These are phyloP conservation scores for Ophiostoma pallidulum DNA, from an alignment of 2,329 filamentous ascomycete genomes.

Conservation along the genomic window DNA sequence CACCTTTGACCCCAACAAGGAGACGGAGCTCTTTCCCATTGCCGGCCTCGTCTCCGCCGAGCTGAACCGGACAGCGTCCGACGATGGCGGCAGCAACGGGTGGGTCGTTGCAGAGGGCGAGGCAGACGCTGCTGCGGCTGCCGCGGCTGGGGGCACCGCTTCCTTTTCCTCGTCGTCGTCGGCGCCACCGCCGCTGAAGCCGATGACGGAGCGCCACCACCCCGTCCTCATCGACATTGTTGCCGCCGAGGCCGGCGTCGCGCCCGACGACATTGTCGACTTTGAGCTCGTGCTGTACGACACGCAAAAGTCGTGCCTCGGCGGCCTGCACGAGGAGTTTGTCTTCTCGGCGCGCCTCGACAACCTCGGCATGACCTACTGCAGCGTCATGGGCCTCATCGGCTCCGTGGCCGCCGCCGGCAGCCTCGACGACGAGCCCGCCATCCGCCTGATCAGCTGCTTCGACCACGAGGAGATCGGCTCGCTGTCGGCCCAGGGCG, in stretches of 20 bases:
- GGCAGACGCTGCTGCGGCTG: too few relatives aligned
- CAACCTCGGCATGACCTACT: slow-evolving; percentile 95
- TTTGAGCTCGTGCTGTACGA: slow-evolving; percentile 98
- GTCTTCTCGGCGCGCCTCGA: slow-evolving; percentile 94
- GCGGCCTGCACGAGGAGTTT: slow-evolving; percentile 85
- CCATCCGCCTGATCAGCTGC: slow-evolving; percentile 83
- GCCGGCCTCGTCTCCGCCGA: slow-evolving; percentile 79
- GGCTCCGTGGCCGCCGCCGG: slow-evolving; percentile 57
- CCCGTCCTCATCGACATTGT: slow-evolving; percentile 78
- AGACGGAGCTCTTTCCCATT: slow-evolving; percentile 91
- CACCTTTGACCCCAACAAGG: slow-evolving; percentile 91
- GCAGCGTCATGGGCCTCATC: slow-evolving; percentile 76
- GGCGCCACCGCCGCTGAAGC: slow-evolving; percentile 59
- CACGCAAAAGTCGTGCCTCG: slow-evolving; percentile 81
- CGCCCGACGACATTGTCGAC: slow-evolving; percentile 67
- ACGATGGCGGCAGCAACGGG: slow-evolving; percentile 27
- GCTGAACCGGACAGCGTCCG: slow-evolving; percentile 55
- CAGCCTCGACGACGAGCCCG: slow-evolving; percentile 55
- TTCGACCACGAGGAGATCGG: slow-evolving; percentile 99
- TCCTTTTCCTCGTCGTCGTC: background rate
- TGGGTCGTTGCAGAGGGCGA: slow-evolving; percentile 37
- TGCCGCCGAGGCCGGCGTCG: slow-evolving; percentile 64
- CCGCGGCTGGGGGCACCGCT: too few relatives aligned
- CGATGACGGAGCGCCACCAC: slow-evolving; percentile 76
- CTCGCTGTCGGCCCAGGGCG: slow-evolving; percentile 83